Evolutionary conservation across 2,329 filamentous ascomycete genomes (phyloP).

Genomic region (Pezicula neosporulosa): DNA sequence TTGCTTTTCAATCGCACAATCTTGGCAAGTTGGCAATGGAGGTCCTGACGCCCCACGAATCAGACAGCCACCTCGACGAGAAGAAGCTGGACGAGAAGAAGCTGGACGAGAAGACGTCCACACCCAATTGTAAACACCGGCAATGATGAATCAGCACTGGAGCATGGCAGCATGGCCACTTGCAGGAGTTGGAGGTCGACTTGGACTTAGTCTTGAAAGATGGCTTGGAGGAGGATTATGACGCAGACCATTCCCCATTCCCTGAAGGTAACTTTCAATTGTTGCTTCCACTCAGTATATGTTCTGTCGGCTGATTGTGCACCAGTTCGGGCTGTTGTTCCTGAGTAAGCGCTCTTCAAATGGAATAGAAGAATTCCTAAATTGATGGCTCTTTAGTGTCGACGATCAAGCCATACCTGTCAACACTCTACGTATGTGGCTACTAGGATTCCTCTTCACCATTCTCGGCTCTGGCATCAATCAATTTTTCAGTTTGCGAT

Average conservation of each 20-base stretch:
- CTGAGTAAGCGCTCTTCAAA: conserved; percentile 32
- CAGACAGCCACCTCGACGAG: too few relatives aligned
- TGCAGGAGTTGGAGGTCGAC: neutral
- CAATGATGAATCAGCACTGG: neutral
- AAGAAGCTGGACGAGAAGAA: neutral
- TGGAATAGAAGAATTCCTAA: too few relatives aligned
- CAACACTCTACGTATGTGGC: conserved; percentile 62
- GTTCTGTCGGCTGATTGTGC: conserved; percentile 22
- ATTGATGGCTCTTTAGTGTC: conserved; percentile 25
- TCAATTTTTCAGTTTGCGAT: conserved; percentile 4
- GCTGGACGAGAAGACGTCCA: neutral
- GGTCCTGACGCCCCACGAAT: too few relatives aligned
- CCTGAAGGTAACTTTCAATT: neutral
- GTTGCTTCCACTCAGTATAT: neutral
- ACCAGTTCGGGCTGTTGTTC: conserved; percentile 51
- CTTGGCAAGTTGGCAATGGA: too few relatives aligned
- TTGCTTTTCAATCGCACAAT: too few relatives aligned
- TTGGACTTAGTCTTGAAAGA: neutral
- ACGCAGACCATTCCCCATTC: neutral
- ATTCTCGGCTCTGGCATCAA: conserved; percentile 14
- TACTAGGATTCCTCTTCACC: conserved; percentile 45
- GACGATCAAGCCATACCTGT: conserved; percentile 58
- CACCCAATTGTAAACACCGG: conserved; percentile 29
- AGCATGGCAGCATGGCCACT: neutral
- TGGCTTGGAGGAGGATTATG: neutral